Base-by-base conservation (phyloP, 2,329 filamentous ascomycete genomes). In the Ambrosiella cleistominuta region DNA sequence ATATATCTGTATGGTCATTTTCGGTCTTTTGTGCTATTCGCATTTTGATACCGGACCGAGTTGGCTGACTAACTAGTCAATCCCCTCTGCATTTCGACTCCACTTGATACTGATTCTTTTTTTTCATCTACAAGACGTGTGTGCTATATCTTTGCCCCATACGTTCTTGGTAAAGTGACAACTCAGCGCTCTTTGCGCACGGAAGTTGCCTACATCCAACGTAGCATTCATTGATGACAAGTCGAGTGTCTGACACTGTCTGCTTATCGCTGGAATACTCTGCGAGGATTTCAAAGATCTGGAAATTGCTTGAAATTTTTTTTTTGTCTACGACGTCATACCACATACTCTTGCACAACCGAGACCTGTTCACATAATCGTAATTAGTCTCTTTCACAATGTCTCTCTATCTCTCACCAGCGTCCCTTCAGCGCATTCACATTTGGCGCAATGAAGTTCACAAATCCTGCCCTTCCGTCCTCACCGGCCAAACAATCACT, bases 391-490 rank as follows among this genome's bases (percentile, higher is more conserved):
- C 36, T n/a, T 12, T 38, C 7, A 54, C 12, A 15, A 60, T 60
- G 59, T 60, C 59, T 39, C 57, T 60, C 36, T 60, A 60, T 38
- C 44, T 57, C 15, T 60, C 59, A 6, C 59, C 59, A 39, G 55
- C 56, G 12, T 70, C 70, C 58, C 67, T 70, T 54, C 65, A 68
- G 54, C 70, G 71, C 65, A 75, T 79, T 62, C 66, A 73, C 60
- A 69, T 74, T 60, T 79, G 76, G 76, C 72, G 73, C 58, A 67
- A 67, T 56, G 76, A 79, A 66, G 74, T 79, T 53, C 68, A 68
- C 40, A 65, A 66, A 19, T 54, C 54, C n/a, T 66, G 69, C 53
- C 65, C 67, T 13, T 62, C 63, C n/a, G 65, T 62, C 39, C 69
- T 69, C 62, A 62, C 60, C 44, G 69, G 69, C 54, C 66, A 67